These are phyloP conservation scores for Leucocoprinus birnbaumii DNA, from an alignment of 768 basidiomycete genomes.

Conservation along the genomic window DNA sequence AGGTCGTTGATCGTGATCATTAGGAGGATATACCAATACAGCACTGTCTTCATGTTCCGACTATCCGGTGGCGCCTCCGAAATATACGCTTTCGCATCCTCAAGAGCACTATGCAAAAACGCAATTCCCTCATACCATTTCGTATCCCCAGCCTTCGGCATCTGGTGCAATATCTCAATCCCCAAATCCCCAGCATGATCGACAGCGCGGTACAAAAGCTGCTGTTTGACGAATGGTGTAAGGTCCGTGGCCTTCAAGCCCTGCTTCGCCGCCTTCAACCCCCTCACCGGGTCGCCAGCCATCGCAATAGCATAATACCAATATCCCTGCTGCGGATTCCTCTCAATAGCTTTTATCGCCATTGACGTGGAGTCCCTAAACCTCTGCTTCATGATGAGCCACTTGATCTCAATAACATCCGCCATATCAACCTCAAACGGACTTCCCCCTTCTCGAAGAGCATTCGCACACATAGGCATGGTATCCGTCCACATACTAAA, in stretches of 20 bases:
- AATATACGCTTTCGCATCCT: slow-evolving; percentile 57
- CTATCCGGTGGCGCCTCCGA: slow-evolving; percentile 51
- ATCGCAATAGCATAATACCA: slow-evolving; percentile 63
- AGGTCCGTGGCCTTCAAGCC: slow-evolving; percentile 55
- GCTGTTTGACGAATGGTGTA: slow-evolving; percentile 53
- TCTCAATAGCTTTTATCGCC: slow-evolving; percentile 45
- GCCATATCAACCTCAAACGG: slow-evolving; percentile 13
- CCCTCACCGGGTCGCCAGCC: slow-evolving; percentile 42
- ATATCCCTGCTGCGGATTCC: slow-evolving; percentile 59
- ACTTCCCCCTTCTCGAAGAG: slow-evolving; percentile 41
- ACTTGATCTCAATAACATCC: slow-evolving; percentile 67
- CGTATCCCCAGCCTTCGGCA: slow-evolving; percentile 33
- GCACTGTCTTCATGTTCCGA: slow-evolving; percentile 54
- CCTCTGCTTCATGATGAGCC: slow-evolving; percentile 44
- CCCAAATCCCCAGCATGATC: slow-evolving; percentile 58
- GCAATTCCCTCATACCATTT: slow-evolving; percentile 62
- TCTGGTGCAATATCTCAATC: slow-evolving; percentile 43
- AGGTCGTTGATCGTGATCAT: slow-evolving; percentile 50
- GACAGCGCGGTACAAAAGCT: slow-evolving; percentile 62
- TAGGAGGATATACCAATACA: slow-evolving; percentile 58
- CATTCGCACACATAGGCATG: slow-evolving; percentile 57
- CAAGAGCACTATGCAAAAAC: slow-evolving; percentile 55
- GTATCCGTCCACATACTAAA: slow-evolving; percentile 59
- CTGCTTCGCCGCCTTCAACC: slow-evolving; percentile 61
- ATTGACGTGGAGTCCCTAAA: slow-evolving; percentile 44